Percentiles rank a stretch among this genome's conserved stretches.
Evolutionary conservation across 306 rosid species (phyloP).

Genomic region (Cucumis hystrix): DNA sequence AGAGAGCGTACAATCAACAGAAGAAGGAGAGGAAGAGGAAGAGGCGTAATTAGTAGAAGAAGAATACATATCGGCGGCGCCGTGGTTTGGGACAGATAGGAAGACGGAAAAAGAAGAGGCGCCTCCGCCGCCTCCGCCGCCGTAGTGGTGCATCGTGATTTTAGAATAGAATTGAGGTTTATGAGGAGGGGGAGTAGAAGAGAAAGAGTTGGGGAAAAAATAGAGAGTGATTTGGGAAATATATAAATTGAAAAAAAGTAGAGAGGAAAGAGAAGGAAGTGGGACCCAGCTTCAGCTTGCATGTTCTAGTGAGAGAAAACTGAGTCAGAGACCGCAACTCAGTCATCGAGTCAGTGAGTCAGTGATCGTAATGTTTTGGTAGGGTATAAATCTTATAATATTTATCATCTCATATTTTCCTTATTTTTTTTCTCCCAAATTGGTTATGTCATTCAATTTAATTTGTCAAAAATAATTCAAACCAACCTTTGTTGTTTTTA

Average conservation of each 20-base stretch:
- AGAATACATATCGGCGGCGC: slow-evolving; percentile 15
- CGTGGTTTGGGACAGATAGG: slow-evolving; percentile 44
- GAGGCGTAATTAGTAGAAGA: slow-evolving; percentile 24
- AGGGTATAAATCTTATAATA: slow-evolving; percentile 9
- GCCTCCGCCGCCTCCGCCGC: slow-evolving; percentile 41
- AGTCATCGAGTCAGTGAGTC: slow-evolving; percentile 19
- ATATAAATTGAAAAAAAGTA: background rate
- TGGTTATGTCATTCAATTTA: too few species aligned
- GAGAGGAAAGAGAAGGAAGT: background rate
- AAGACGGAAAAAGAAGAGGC: slow-evolving; percentile 52
- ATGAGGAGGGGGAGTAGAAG: slow-evolving; percentile 3
- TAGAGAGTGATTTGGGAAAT: background rate
- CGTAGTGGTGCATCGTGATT: slow-evolving; percentile 50
- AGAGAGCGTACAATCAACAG: slow-evolving; percentile 92
- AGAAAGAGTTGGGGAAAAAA: background rate
- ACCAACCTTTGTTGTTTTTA: too few species aligned
- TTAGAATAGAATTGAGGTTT: too few species aligned
- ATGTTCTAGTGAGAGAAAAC: slow-evolving; percentile 26
- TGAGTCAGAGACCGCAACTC: slow-evolving; percentile 7
- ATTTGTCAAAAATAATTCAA: too few species aligned
- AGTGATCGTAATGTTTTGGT: slow-evolving; percentile 6
- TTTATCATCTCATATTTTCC: background rate
- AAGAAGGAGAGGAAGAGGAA: slow-evolving; percentile 32
- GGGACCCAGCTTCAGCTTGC: slow-evolving; percentile 14
- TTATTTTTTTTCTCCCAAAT: too few species aligned